Base-by-base conservation (phyloP, 2,329 filamentous ascomycete genomes). In the Hymenoscyphus infarciens region DNA sequence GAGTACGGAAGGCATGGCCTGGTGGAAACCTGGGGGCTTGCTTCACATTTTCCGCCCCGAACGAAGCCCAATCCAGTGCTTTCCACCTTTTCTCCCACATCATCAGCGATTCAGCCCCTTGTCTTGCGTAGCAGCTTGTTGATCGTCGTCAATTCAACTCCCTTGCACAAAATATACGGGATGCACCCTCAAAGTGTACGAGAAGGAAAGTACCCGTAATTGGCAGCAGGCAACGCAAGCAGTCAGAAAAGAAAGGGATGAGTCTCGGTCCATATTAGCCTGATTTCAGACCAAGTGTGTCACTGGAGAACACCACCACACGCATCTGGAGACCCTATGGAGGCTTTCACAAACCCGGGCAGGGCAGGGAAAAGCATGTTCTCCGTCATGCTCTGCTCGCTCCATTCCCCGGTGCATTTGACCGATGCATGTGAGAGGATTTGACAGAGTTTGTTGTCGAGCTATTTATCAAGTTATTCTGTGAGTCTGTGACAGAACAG, bases 81-180 rank as follows among this genome's bases (percentile, higher is more conserved):
- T 58, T 38, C 39, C 60, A 53, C 42, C 57, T 53, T 39, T 45
- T 31, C 25, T 25, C 29, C 25, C 25, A 55, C 25, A 33, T 55
- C 52, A 55, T 42, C 33, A 27, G 13, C 45, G 31, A 38, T 38
- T 54, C 42, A 33, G 25, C 33, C 42, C 64, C 64, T 60, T 65
- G 61, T 55, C 57, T 64, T 60, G 62, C 53, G 59, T 61, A 60
- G 55, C 60, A 65, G 57, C 60, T 57, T 62, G 42, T 38, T 53
- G 56, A 67, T 63, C 65, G 57, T 63, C 63, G 59, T 67, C 58
- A 61, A 64, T 45, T 35, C 59, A 61, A 25, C 19, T 39, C 33
- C 29, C 15, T 49, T 38, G 49, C 31, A 25, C 29, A 54, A 31
- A 53, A 49, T 49, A 54, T 61, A 49, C 53, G 42, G 42, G 42